Base-by-base conservation (phyloP, 2,329 filamentous ascomycete species). In the Fusarium phyllophilum region DNA sequence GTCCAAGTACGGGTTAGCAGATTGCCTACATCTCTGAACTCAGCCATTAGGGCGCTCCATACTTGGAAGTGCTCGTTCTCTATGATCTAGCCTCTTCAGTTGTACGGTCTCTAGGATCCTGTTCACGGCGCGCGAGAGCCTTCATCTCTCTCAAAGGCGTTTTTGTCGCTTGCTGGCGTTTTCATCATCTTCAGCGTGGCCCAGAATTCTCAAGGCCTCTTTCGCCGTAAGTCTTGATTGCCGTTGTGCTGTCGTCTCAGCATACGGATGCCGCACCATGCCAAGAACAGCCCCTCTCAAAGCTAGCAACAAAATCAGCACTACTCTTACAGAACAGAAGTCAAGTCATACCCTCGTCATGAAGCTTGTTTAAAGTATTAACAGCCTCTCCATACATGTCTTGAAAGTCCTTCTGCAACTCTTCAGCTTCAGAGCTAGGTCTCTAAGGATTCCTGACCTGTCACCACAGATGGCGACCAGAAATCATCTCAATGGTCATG, bases 311-410 rank as follows among this genome's bases (percentile, higher is more conserved):
- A 36, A 54, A 2, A 5, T 54, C 24, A 54, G 33, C 14, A n/a
- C 9, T 0, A 22, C 51, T 54, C 18, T 29, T 0, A 5, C 14
- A 13, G 0, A 17, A 38, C 3, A 5, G 0, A 29, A 15, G 0
- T 29, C 0, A 54, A 2, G 13, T 3, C 34, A 0, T 17, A 54
- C 49, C 34, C 33, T 54, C 3, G 0, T 54, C 14, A 2, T 29
- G 13, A 38, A 39, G 4, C 7, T 39, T 13, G 3, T n/a, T 9
- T 1, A 54, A 12, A 12, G 12, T 1, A 20, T 7, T 7, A 5
- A 29, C 1, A 1, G 51, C 24, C 17, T 54, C 51, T 17, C 34
- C 18, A 39, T 54, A 54, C 51, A 54, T 38, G 1, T 36, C 51
- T 3, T 54, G n/a, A 13, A 54, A 54, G 2, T 54, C 51, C 29